A percentile compares a stretch with the other conserved stretches of the same genome.
Conservation (phyloP, 2,329 filamentous ascomycete genomes). For the Trichophyton schoenleinii region DNA sequence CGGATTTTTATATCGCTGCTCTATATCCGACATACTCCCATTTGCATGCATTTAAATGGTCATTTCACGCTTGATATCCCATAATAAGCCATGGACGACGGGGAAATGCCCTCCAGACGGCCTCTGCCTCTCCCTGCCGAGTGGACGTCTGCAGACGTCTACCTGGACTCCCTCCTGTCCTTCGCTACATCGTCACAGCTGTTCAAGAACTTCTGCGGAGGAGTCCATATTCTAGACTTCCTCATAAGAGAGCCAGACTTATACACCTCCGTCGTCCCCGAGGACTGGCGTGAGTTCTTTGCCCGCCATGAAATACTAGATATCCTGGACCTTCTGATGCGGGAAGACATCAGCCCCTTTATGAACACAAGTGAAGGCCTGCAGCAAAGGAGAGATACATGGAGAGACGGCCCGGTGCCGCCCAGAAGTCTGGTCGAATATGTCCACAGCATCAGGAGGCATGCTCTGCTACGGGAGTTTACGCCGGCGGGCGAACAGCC, state of each 20-base stretch:
- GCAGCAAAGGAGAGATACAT: constrained; percentile 17
- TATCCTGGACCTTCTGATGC: constrained; percentile 67
- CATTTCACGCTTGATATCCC: background rate
- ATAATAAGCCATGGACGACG: background rate
- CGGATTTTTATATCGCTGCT: background rate
- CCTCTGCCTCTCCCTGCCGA: constrained; percentile 57
- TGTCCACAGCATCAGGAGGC: constrained; percentile 55
- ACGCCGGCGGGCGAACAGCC: constrained; percentile 22
- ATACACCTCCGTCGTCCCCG: constrained; percentile 62
- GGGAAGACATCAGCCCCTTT: constrained; percentile 53
- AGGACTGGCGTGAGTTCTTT: constrained; percentile 74
- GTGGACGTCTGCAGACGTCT: constrained; percentile 61
- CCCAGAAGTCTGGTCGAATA: constrained; percentile 56
- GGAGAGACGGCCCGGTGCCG: constrained; percentile 34
- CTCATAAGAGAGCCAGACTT: constrained; percentile 75
- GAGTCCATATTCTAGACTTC: constrained; percentile 95
- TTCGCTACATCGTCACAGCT: constrained; percentile 63
- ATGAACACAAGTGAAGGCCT: constrained; percentile 13
- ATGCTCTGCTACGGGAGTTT: constrained; percentile 56
- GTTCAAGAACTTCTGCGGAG: constrained; percentile 82
- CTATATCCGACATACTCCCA: background rate
- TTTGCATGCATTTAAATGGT: background rate
- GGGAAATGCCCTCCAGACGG: constrained; percentile 35
- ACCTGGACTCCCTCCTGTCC: constrained; percentile 62
- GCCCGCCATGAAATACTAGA: constrained; percentile 56